Evolutionary conservation across 805 yeast species (phyloP).

Genomic region (Candida jianshihensis): DNA sequence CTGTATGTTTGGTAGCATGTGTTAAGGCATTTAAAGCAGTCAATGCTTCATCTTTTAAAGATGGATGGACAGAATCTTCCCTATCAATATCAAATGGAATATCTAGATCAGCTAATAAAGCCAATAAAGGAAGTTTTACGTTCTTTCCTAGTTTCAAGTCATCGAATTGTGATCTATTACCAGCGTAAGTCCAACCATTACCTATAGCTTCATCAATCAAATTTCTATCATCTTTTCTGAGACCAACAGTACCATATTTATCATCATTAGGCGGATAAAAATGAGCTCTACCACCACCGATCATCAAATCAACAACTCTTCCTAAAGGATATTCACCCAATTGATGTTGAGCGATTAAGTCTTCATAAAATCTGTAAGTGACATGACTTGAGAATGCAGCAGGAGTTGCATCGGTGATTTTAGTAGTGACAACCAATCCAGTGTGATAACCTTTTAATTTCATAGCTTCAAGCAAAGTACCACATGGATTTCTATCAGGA

Average conservation of each 20-base stretch:
- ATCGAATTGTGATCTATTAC: slow-evolving; percentile 55
- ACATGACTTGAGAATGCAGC: slow-evolving; percentile 84
- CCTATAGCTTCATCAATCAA: slow-evolving; percentile 55
- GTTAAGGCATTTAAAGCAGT: slow-evolving; percentile 67
- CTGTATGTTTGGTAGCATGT: slow-evolving; percentile 62
- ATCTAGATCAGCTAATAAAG: slow-evolving; percentile 67
- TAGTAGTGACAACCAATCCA: slow-evolving; percentile 87
- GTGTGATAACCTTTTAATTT: slow-evolving; percentile 75
- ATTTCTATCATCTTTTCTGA: slow-evolving; percentile 66
- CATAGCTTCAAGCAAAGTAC: slow-evolving; percentile 83
- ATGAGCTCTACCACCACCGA: slow-evolving; percentile 90
- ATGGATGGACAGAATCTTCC: slow-evolving; percentile 53
- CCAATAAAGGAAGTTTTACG: slow-evolving; percentile 70
- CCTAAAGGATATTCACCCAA: slow-evolving; percentile 79
- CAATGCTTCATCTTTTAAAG: slow-evolving; percentile 69
- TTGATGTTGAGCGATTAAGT: slow-evolving; percentile 81
- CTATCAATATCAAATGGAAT: slow-evolving; percentile 85
- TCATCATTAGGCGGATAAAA: slow-evolving; percentile 46
- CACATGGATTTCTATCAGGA: slow-evolving; percentile 66
- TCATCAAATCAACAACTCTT: slow-evolving; percentile 69
- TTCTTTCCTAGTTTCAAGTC: slow-evolving; percentile 47
- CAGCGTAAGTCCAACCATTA: slow-evolving; percentile 61
- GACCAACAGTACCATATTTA: slow-evolving; percentile 34
- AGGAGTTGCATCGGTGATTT: slow-evolving; percentile 93
- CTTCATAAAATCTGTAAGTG: slow-evolving; percentile 69